Evolutionary conservation across 78 protist species (phyloP), one percentile per base, ranked within the genome.

Genomic region (Neovahlkampfia damariscottae): DNA sequence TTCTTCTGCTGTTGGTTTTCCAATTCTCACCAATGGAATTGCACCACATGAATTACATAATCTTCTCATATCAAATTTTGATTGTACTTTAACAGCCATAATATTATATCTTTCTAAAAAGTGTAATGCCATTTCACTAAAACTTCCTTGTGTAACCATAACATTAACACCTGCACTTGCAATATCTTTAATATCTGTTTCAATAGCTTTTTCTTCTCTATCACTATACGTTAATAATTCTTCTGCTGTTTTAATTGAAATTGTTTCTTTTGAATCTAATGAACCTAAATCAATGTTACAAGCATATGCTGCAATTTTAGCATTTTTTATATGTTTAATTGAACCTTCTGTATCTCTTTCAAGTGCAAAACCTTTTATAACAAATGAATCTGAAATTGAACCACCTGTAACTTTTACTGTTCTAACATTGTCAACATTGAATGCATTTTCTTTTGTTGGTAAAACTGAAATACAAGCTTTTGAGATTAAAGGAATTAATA

Each of bases 391-490:
- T 3, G 3, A 6, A 7, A 96, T 86, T 38, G 90, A 67, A 31
- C 86, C 89, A 35, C 99, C 99, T 10, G 71, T 67, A 58, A 98
- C 84, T 88, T 98, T 98, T 62, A 84, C 84, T 2, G 90, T 94
- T 39, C 99, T 87, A 2, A 98, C 92, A 70, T 95, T 97, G 87
- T 98, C 99, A 8, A 93, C 94, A 85, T 90, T 96, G 91, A 98
- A 98, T 69, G 84, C 71, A 5, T 10, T 50, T 41, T 72, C 36
- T 78, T 88, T 81, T 62, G 78, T 74, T 39, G 93, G 93, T 9
- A 82, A 35, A 6, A 87, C 88, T 67, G 40, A 67, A 66, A 93
- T 8, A 76, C 97, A 93, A 8, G 98, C 99, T 35, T 87, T 83
- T 7, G 92, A 89, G 10, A 96, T 82, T 62, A 94, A 71, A 28